phyloP scores from a whole-genome alignment of 805 yeast genomes.

The Candida qinlingensis region DNA sequence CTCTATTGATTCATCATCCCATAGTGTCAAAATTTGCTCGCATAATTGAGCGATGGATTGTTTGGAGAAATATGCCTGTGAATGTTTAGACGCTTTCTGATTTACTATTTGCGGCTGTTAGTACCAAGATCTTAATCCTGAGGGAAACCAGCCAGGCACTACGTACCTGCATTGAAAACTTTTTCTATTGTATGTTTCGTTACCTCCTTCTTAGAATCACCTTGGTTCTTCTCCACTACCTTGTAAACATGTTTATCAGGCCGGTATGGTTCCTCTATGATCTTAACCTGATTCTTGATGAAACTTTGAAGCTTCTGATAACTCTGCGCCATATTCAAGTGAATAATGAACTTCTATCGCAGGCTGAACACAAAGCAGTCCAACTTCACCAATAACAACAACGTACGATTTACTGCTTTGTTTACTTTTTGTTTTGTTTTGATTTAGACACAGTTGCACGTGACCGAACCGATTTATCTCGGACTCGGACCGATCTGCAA shows the following conservation, averaged over 20 bases:
- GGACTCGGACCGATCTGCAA: too few species aligned
- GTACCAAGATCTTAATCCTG: neutral
- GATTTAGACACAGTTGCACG: too few species aligned
- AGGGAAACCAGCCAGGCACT: too few species aligned
- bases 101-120: slow-evolving; percentile 12
- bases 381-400: too few species aligned
- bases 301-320: slow-evolving; percentile 11
- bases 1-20: slow-evolving; percentile 9
- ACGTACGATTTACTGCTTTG: too few species aligned
- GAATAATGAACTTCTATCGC: too few species aligned
- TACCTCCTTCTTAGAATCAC: neutral
- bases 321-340: neutral
- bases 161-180: neutral
- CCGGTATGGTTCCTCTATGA: slow-evolving; percentile 8
- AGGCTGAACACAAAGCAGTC: too few species aligned
- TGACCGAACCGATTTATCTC: too few species aligned
- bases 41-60: slow-evolving; percentile 19
- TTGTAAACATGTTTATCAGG: slow-evolving; percentile 3
- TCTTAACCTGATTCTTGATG: slow-evolving; percentile 11
- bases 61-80: slow-evolving; percentile 14
- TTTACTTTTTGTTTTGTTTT: too few species aligned
- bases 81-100: slow-evolving; percentile 3
- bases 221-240: slow-evolving; percentile 3
- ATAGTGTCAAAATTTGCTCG: slow-evolving; percentile 17
- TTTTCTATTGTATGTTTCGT: neutral